Evolutionary conservation across 768 basidiomycete genomes (phyloP), one percentile per base, ranked within the genome.

Genomic region (Tremella fuciformis): DNA sequence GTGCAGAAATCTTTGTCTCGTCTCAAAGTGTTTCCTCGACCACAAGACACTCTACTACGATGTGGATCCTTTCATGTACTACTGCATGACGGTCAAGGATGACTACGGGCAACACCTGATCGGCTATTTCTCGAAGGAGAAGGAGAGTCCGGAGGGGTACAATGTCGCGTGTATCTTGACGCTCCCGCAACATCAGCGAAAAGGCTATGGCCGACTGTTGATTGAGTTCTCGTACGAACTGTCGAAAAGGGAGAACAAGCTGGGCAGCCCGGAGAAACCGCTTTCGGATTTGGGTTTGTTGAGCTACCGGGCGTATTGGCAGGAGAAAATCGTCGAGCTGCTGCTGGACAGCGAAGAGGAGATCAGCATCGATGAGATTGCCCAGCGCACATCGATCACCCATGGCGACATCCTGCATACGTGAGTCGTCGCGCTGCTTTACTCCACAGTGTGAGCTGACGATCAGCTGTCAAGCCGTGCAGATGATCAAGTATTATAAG

Each of bases 21-120:
- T 99, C 52, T 96, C 91, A 26, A 99, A 99, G 79, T 93, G 91
- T 75, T 99, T 99, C 79, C 85, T 99, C 61, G 96, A 99, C 77
- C 96, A 99, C 81, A 99, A 99, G 81, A 98, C 94, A 15, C 81
- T 99, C 64, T 98, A 99, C 80, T 99, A 97, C 80, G 96, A 99
- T 80, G 94, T 98, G 68, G 98, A 97, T 59, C 96, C 96, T 1
- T 99, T 99, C 81, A 84, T 99, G 84, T 99, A 92, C 82, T 99
- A 99, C 82, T 88, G 93, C 78, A 93, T 99, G 93, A 91, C 89
- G 67, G 84, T 86, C 71, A 85, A 91, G 60, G 96, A 99, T 79
- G 86, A 88, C 13, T 79, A 82, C 19, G 96, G 96, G 29, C 91
- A 89, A 76, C 96, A 99, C 76, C 79, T 96, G 65, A 88, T 99